Evolutionary conservation across 73 alveolate genomes (phyloP).

Genomic region (Stentor roeselii): DNA sequence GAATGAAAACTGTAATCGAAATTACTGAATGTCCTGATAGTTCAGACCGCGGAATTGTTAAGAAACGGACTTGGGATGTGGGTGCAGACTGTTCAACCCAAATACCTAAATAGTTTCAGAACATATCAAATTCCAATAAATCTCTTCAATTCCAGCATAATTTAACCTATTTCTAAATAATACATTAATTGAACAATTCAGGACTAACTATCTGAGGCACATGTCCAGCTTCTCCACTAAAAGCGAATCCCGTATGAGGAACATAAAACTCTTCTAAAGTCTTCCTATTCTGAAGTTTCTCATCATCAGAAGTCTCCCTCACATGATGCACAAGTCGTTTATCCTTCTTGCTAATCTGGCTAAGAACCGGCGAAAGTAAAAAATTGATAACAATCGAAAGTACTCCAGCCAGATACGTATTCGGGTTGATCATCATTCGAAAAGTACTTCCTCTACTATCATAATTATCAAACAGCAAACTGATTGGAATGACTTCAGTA

Average conservation of each 20-base stretch:
- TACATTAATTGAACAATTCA: background rate
- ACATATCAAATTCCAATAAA: too few relatives aligned
- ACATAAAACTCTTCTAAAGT: background rate
- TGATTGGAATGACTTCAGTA: background rate
- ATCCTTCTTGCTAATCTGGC: background rate
- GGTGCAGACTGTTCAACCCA: too few relatives aligned
- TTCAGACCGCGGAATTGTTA: too few relatives aligned
- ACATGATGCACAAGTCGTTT: background rate
- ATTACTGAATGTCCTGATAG: too few relatives aligned
- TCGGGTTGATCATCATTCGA: background rate
- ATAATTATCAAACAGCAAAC: background rate
- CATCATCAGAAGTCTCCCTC: background rate
- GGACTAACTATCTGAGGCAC: constrained; percentile 52
- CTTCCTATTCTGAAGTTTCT: background rate
- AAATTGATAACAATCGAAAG: background rate
- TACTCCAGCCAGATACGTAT: constrained; percentile 13
- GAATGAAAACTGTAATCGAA: too few relatives aligned
- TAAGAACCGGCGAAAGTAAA: background rate
- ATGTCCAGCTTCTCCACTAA: constrained; percentile 61
- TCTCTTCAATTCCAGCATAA: too few relatives aligned
- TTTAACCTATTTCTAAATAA: too few relatives aligned
- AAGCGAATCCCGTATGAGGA: constrained; percentile 58
- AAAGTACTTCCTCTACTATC: background rate
- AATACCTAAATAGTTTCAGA: too few relatives aligned
- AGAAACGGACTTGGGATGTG: too few relatives aligned